Conservation (phyloP, 192 early-diverging fungal genomes). For the Coemansia biformis region DNA sequence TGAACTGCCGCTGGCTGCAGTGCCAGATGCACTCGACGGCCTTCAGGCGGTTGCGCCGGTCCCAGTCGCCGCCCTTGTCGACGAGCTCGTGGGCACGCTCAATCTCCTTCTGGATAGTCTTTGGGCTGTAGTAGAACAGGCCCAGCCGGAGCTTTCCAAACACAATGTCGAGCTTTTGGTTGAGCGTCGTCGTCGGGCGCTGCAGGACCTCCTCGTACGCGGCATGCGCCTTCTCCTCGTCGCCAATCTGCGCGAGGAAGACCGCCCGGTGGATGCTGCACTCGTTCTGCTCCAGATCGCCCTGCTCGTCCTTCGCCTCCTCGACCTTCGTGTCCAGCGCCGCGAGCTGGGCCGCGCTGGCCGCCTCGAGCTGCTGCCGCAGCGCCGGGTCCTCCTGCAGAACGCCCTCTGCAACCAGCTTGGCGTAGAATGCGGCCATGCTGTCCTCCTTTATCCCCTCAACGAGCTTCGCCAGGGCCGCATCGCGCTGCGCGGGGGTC, state of each 20-base stretch:
- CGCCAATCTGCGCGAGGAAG: constrained; percentile 88
- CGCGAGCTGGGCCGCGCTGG: constrained; percentile 72
- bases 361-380: constrained; percentile 42
- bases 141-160: constrained; percentile 91
- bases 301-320: constrained; percentile 89
- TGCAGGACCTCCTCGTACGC: constrained; percentile 80
- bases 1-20: constrained; percentile 94
- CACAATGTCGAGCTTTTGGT: constrained; percentile 87
- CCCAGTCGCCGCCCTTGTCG: constrained; percentile 99
- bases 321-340: constrained; percentile 75
- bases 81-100: constrained; percentile 66
- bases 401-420: constrained; percentile 24
- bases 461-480: constrained; percentile 66
- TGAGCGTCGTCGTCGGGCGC: constrained; percentile 79
- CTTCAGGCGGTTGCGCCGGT: constrained; percentile 96
- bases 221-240: constrained; percentile 86
- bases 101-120: constrained; percentile 49
- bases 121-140: constrained; percentile 86
- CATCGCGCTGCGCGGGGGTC: constrained; percentile 59
- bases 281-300: constrained; percentile 69
- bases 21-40: constrained; percentile 91
- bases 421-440: constrained; percentile 48
- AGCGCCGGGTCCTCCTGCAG: constrained; percentile 29
- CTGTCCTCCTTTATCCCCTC: constrained; percentile 76
- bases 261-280: constrained; percentile 80